Base-by-base conservation (phyloP, 345 rosid genomes). In the Eucalyptus cladocalyx region DNA sequence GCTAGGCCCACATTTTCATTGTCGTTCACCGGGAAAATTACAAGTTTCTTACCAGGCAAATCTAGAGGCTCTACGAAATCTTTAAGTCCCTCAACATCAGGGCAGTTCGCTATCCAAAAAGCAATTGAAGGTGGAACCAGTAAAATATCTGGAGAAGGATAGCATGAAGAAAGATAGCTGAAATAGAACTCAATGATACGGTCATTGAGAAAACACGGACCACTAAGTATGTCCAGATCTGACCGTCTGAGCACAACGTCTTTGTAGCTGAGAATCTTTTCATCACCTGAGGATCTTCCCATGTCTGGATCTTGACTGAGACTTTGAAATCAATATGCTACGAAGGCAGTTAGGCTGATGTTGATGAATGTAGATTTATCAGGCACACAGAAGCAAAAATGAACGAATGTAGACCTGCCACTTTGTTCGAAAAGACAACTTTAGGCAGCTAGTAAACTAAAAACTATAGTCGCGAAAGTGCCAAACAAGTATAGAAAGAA, bases 201-300 rank as follows among this genome's bases (percentile, higher is more conserved):
- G 90, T 97, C 99, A 56, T 95, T 97, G 21, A 97, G 92, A 88
- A 87, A 96, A 65, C 48, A 53, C 2, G 93, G 95, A 48, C 96
- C 95, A 45, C 89, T 90, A 37, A 97, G 94, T 87, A 97, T 94
- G 87, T 92, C 94, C 91, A 96, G 90, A 89, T 97, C 98, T 9
- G 97, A 95, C 89, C 88, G 93, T 93, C 99, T 92, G 45, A 97
- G 97, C 80, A 97, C 98, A 34, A 94, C 97, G 88, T 98, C 99
- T 48, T 95, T 92, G 92, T 93, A 94, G 93, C 97, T 94, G 51
- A 97, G 98, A 89, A 97, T 94, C 92, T 91, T 97, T 49, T 94
- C 97, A 86, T 97, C 96, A n/a, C 91, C 94, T 3, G 90, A 91
- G 45, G 94, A 92, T 53, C 62, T 92, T 76, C 86, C 93, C 99